Conservation (phyloP, 31 red algal genomes). For the Porphyra umbilicalis region DNA sequence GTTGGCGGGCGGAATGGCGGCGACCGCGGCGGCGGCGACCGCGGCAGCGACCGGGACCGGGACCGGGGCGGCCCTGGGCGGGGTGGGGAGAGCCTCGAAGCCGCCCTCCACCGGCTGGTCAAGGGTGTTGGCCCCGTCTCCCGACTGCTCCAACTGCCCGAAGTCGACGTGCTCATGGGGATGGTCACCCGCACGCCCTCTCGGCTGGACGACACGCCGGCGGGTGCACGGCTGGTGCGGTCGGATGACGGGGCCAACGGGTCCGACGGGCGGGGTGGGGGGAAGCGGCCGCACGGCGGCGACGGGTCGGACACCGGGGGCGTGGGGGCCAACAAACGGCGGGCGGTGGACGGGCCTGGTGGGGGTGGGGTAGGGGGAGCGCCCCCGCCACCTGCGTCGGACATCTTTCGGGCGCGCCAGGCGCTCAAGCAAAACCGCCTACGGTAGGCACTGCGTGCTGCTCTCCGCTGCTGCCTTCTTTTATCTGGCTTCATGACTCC, state of each 20-base stretch:
- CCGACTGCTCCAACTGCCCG: neutral
- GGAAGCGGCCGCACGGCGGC: conserved; percentile 20
- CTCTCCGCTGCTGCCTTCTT: neutral
- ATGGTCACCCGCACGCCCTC: conserved; percentile 58
- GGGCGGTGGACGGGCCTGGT: neutral
- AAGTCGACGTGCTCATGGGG: conserved; percentile 29
- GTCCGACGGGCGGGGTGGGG: conserved; percentile 3
- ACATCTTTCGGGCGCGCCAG: conserved; percentile 66
- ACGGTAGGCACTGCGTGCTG: conserved; percentile 1
- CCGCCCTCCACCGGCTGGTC: neutral
- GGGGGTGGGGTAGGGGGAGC: neutral
- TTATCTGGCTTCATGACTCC: neutral
- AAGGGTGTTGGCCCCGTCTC: neutral
- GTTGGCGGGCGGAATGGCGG: neutral
- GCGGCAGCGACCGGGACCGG: neutral
- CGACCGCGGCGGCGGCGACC: neutral
- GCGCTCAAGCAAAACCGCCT: conserved; percentile 60
- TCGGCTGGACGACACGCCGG: conserved; percentile 45
- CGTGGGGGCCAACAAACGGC: conserved; percentile 24
- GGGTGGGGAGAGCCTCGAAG: neutral
- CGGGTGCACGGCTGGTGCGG: conserved; percentile 15
- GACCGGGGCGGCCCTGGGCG: neutral
- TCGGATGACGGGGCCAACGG: neutral
- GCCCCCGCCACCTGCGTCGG: conserved; percentile 13
- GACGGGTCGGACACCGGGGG: conserved; percentile 3